phyloP scores from a whole-genome alignment of 2,329 filamentous ascomycete species.

The Boeremia exigua region DNA sequence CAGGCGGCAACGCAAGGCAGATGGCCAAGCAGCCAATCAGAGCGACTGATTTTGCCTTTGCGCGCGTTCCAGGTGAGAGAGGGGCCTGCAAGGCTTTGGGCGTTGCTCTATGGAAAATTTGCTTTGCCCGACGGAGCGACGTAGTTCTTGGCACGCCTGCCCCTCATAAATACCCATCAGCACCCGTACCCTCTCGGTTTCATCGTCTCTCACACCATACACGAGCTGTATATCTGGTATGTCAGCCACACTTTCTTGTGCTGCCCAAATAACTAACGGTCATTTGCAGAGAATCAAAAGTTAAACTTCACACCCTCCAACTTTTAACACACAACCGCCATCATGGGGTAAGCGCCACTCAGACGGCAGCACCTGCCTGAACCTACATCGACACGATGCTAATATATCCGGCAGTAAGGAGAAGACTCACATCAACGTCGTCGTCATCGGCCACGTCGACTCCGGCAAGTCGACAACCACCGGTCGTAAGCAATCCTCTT shows the following conservation, averaged over 20 bases:
- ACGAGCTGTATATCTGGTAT: conserved; percentile 8
- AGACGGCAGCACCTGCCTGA: neutral
- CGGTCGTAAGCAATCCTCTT: conserved; percentile 66
- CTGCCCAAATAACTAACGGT: no score
- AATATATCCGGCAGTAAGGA: conserved; percentile 73
- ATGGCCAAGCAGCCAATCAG: conserved; percentile 21
- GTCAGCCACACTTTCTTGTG: neutral
- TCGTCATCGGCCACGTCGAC: conserved; percentile 99
- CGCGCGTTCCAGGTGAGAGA: conserved; percentile 12
- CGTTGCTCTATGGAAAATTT: conserved; percentile 10
- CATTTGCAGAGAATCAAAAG: conserved; percentile 3
- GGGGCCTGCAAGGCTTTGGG: conserved; percentile 18
- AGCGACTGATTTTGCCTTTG: conserved; percentile 1
- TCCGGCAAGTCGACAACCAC: conserved; percentile 98
- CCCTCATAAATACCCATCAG: conserved; percentile 12
- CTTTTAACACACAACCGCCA: conserved; percentile 54
- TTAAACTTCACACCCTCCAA: conserved; percentile 35
- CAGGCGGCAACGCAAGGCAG: conserved; percentile 25
- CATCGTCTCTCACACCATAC: conserved; percentile 6
- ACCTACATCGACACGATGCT: conserved; percentile 30
- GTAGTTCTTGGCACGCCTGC: conserved; percentile 10
- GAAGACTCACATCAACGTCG: conserved; percentile 92
- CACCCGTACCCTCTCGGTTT: neutral
- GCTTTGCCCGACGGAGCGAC: conserved; percentile 7
- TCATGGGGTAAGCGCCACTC: conserved; percentile 64